A percentile compares a stretch with the other conserved stretches of the same genome.
These are phyloP conservation scores for Solanum ossicruentum DNA, from an alignment of 257 asterid species.

Conservation along the genomic window DNA sequence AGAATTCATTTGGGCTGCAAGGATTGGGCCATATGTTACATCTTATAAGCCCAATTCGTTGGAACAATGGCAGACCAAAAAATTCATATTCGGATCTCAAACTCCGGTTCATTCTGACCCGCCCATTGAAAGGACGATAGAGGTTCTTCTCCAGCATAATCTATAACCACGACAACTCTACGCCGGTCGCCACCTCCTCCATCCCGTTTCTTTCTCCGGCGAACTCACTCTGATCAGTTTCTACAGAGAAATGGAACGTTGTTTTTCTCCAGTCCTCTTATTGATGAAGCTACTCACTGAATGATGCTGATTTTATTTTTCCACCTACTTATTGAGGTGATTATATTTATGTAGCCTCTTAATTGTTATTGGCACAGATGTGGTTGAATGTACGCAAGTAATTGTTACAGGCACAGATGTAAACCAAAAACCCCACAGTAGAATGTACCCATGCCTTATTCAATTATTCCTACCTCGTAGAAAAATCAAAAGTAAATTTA, in stretches of 20 bases:
- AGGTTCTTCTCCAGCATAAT: background rate
- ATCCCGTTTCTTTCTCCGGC: background rate
- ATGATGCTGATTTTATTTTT: background rate
- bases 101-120: background rate
- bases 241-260: background rate
- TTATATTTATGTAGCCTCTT: background rate
- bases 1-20: background rate
- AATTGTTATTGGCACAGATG: background rate
- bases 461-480: too few species aligned
- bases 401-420: background rate
- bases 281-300: background rate
- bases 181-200: background rate
- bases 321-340: background rate
- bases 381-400: too few species aligned
- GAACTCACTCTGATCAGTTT: background rate
- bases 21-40: background rate
- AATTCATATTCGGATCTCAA: background rate
- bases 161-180: background rate
- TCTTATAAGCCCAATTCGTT: background rate
- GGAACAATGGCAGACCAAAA: background rate
- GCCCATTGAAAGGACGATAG: background rate
- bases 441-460: too few species aligned
- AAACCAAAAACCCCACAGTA: background rate
- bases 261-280: background rate
- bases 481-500: too few species aligned